Base-by-base conservation (phyloP, 2,329 filamentous ascomycete species). In the Fusarium caatingaense region DNA sequence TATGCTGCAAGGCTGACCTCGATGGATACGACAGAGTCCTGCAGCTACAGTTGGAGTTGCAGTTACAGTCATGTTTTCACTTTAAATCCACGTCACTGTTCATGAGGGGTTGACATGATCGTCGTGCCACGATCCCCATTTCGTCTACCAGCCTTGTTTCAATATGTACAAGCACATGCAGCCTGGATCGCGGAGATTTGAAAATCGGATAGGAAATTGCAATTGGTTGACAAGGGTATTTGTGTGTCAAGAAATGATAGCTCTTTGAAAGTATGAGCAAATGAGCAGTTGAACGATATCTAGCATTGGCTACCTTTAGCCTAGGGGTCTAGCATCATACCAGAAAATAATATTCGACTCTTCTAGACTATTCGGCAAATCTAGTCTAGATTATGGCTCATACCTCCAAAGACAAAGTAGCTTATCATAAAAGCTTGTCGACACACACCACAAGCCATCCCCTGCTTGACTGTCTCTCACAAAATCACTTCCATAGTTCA, bases 401-500 rank as follows among this genome's bases (percentile, higher is more conserved):
- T 75, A 78, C 45, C 83, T 78, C 92, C 92, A 94, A 2, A 92
- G 73, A 78, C 91, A 93, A 32, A 94, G 74, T 47, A 91, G 78
- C 75, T 85, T 88, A 78, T 94, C 92, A 70, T 94, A 94, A 72
- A 94, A 94, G 77, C 92, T 94, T 1, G 91, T 93, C 23, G 90
- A 92, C 2, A 93, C 82, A 71, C 89, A 87, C 21, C 82, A 72
- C 37, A 84, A 59, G 9, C 80, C 58, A 6, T 65, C 60, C 1
- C 61, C 53, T 6, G 13, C 72, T 55, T 75, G 72, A 9, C 56
- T 54, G 25, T 60, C 74, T 3, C 85, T 85, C 69, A 87, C 84
- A 62, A 89, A 87, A 79, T 94, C 94, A 73, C 92, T 93, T 9
- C 91, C 94, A 78, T 98, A 98, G 75, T 97, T 97, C 93, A 98